A percentile compares a stretch with the other conserved stretches of the same genome.
Evolutionary conservation across 257 asterid species (phyloP).

Genomic region (Coffea canephora): DNA sequence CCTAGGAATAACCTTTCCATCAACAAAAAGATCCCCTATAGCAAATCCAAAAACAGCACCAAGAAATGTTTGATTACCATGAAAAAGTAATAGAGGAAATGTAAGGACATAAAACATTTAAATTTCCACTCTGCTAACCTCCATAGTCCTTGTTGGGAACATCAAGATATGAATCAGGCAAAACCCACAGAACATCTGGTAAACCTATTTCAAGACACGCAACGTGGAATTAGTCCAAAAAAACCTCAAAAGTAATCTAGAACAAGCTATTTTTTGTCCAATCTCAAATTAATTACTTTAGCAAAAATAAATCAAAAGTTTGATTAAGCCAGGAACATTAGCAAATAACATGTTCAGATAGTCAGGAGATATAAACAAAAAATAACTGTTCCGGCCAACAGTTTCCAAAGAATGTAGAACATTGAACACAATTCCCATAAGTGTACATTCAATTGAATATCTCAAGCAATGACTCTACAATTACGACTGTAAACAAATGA

Average conservation of each 20-base stretch:
- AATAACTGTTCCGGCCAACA: background rate
- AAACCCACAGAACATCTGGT: constrained; percentile 79
- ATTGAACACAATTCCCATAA: background rate
- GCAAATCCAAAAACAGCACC: constrained; percentile 14
- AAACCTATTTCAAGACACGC: constrained; percentile 35
- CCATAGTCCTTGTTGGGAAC: constrained; percentile 87
- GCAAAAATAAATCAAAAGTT: background rate
- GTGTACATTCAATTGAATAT: background rate
- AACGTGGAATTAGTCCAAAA: constrained; percentile 19
- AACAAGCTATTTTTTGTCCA: background rate
- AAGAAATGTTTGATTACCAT: background rate
- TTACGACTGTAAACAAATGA: background rate
- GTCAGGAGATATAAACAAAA: background rate
- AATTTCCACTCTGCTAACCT: constrained; percentile 41
- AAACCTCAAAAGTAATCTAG: background rate
- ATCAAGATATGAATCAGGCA: constrained; percentile 88
- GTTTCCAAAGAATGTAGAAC: too few relatives aligned
- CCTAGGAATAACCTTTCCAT: constrained; percentile 80
- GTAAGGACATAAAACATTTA: background rate
- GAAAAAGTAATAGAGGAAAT: constrained; percentile 1
- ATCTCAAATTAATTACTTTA: background rate
- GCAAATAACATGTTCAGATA: background rate
- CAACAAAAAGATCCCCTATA: constrained; percentile 67
- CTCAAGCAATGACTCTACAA: background rate
- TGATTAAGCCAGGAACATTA: background rate